Evolutionary conservation across 2,329 filamentous ascomycete species (phyloP).

Genomic region (Fusarium sp.): DNA sequence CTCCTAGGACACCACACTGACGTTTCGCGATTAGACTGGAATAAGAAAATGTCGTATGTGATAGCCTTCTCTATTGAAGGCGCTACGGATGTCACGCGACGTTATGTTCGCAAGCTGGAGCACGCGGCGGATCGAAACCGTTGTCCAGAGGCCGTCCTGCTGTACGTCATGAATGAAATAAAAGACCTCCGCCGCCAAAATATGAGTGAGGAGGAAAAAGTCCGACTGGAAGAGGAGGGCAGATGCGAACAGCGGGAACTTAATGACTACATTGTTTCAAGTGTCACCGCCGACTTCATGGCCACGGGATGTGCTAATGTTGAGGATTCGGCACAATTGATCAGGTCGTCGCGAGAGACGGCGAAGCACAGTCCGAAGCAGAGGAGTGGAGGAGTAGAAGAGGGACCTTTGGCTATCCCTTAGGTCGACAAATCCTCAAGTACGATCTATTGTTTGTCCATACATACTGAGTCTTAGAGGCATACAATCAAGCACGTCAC

Average conservation of each 20-base stretch:
- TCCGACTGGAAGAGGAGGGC: background rate
- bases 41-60: rapidly evolving
- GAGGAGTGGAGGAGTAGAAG: background rate
- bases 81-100: background rate
- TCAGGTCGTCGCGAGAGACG: background rate
- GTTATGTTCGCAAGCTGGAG: background rate
- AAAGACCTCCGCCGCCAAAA: background rate
- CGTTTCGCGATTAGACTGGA: background rate
- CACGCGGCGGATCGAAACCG: background rate
- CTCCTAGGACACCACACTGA: background rate
- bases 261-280: background rate
- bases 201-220: background rate
- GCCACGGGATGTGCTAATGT: background rate
- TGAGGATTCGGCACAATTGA: background rate
- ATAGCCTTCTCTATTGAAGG: background rate
- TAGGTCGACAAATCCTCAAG: background rate
- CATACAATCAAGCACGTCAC: background rate
- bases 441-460: background rate
- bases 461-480: background rate
- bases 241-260: background rate
- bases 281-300: background rate
- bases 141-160: background rate
- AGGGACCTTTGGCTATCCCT: background rate
- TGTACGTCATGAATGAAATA: background rate
- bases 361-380: background rate